Conservation (phyloP, 257 asterid genomes). For the Nicotiana attenuata region DNA sequence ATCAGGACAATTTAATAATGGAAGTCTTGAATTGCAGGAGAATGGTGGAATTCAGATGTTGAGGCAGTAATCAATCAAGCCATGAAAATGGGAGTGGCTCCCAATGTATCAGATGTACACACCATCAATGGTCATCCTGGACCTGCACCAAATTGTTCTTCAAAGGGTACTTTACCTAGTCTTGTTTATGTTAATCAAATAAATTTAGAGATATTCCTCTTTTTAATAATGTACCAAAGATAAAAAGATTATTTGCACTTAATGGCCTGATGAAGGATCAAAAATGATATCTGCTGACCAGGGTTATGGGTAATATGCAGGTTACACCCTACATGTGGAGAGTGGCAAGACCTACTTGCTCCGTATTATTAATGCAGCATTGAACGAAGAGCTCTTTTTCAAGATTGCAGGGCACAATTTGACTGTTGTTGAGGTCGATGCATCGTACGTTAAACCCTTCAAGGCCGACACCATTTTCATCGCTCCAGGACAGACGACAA, state of each 20-base stretch:
- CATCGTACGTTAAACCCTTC: conserved; percentile 59
- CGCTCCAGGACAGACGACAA: conserved; percentile 77
- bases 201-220: neutral
- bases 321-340: conserved; percentile 52
- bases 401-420: conserved; percentile 55
- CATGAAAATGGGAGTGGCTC: conserved; percentile 22
- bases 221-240: neutral
- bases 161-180: conserved; percentile 36
- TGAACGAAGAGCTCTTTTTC: conserved; percentile 71
- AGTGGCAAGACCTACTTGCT: conserved; percentile 59
- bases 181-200: neutral
- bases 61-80: conserved; percentile 37
- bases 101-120: conserved; percentile 31
- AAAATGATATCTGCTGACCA: neutral
- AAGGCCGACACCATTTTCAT: conserved; percentile 58
- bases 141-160: conserved; percentile 56
- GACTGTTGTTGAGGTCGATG: conserved; percentile 67
- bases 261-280: neutral
- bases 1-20: neutral
- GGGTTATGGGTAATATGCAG: conserved; percentile 17
- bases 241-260: neutral
- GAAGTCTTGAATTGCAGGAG: conserved; percentile 20
- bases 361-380: conserved; percentile 56
- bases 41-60: conserved; percentile 38
- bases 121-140: conserved; percentile 61